Percentiles rank a stretch among this genome's conserved stretches.
Evolutionary conservation across 1,284 basidiomycete species (phyloP).

Genomic region (Gomphus sp.): DNA sequence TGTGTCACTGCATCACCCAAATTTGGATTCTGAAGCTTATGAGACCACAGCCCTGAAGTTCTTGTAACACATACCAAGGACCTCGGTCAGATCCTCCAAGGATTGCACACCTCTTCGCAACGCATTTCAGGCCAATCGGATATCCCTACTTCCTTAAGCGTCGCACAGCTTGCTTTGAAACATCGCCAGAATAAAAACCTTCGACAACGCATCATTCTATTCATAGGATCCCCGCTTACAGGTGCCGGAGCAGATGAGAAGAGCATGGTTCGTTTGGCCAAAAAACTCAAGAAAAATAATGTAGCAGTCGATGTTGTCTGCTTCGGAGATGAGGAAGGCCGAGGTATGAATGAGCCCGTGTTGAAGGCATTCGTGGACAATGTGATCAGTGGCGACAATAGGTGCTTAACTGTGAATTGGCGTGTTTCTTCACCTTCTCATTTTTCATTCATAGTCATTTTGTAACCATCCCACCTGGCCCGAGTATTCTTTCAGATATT

Average conservation of each 20-base stretch:
- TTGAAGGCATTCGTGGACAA: slow-evolving; percentile 73
- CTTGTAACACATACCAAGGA: slow-evolving; percentile 95
- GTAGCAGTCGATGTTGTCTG: slow-evolving; percentile 90
- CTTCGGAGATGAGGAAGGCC: slow-evolving; percentile 62
- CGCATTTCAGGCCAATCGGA: slow-evolving; percentile 77
- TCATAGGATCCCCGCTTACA: slow-evolving; percentile 82
- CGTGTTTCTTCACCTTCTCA: slow-evolving; percentile 2
- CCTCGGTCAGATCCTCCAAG: slow-evolving; percentile 83
- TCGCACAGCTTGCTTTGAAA: slow-evolving; percentile 94
- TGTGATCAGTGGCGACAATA: slow-evolving; percentile 73
- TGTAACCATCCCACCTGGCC: slow-evolving; percentile 70
- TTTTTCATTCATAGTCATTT: slow-evolving; percentile 53
- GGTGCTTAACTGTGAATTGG: slow-evolving; percentile 36
- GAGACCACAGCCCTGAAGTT: slow-evolving; percentile 70
- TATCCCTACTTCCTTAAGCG: slow-evolving; percentile 83
- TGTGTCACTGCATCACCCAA: slow-evolving; percentile 29
- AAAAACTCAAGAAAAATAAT: slow-evolving; percentile 99
- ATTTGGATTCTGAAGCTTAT: background rate
- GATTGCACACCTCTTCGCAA: slow-evolving; percentile 59
- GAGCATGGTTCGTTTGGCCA: slow-evolving; percentile 79
- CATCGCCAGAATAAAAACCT: slow-evolving; percentile 99
- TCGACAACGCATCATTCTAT: slow-evolving; percentile 89
- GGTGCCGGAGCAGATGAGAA: slow-evolving; percentile 63
- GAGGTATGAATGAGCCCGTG: slow-evolving; percentile 44
- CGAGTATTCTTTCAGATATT: slow-evolving; percentile 72